These are phyloP conservation scores for Mediolabrus comicus DNA, from an alignment of 108 stramenopile species.

Conservation along the genomic window DNA sequence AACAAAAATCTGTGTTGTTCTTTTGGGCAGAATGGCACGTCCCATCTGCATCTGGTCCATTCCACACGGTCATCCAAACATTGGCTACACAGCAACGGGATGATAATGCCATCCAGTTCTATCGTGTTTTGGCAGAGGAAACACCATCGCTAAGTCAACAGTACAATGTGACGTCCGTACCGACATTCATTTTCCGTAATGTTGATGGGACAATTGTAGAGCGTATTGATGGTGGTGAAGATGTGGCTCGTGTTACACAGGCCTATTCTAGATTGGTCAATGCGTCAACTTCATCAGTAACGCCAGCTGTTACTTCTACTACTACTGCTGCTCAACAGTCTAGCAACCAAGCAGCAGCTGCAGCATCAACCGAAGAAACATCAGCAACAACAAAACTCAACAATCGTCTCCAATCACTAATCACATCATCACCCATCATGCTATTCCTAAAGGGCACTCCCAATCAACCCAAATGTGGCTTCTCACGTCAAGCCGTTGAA, in stretches of 20 bases:
- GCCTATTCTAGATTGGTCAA: constrained; percentile 28
- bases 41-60: constrained; percentile 55
- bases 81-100: constrained; percentile 24
- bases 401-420: constrained; percentile 58
- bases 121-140: constrained; percentile 82
- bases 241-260: constrained; percentile 72
- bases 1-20: constrained; percentile 67
- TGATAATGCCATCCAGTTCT: constrained; percentile 27
- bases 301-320: background rate
- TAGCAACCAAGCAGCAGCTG: too few species aligned
- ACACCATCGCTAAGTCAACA: constrained; percentile 35
- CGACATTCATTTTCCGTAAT: constrained; percentile 83
- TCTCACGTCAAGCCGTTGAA: constrained; percentile 89
- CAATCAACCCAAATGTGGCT: constrained; percentile 86
- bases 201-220: constrained; percentile 53
- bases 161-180: constrained; percentile 81
- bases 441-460: constrained; percentile 96
- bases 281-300: constrained; percentile 11
- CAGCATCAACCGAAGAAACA: background rate
- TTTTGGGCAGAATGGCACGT: constrained; percentile 92
- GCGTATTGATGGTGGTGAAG: constrained; percentile 87
- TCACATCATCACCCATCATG: constrained; percentile 76
- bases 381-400: constrained; percentile 33
- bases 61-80: constrained; percentile 57
- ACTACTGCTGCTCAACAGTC: background rate